phyloP scores from a whole-genome alignment of 305 asterid genomes.

The Fraxinus floribunda region DNA sequence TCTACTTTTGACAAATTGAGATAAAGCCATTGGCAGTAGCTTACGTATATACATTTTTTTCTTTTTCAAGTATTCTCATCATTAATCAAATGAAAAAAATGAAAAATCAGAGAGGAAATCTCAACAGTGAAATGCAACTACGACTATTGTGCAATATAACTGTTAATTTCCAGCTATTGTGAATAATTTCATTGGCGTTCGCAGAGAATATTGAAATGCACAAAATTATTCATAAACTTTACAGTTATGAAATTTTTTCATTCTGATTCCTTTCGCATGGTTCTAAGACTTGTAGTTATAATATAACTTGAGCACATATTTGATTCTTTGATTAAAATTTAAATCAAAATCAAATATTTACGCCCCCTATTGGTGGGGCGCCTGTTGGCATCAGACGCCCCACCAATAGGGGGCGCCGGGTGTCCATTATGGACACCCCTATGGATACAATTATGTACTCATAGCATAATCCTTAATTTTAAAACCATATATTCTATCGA shows the following conservation, averaged over 20 bases:
- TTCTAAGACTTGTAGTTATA: slow-evolving; percentile 19
- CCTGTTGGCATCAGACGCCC: too few species aligned
- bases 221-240: slow-evolving; percentile 36
- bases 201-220: slow-evolving; percentile 37
- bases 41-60: not conserved
- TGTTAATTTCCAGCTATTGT: slow-evolving; percentile 47
- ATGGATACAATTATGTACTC: too few species aligned
- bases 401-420: too few species aligned
- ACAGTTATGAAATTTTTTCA: slow-evolving; percentile 34
- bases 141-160: not conserved
- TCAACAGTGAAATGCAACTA: slow-evolving; percentile 5
- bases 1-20: not conserved
- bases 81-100: not conserved
- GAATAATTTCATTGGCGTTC: slow-evolving; percentile 44
- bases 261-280: slow-evolving; percentile 54
- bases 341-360: too few species aligned
- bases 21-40: not conserved
- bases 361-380: too few species aligned
- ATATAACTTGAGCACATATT: not conserved
- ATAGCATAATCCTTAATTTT: too few species aligned
- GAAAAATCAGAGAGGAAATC: not conserved
- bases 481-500: not conserved
- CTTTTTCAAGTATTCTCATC: not conserved
- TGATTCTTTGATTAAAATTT: not conserved
- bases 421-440: too few species aligned